A percentile compares a stretch with the other conserved stretches of the same genome.
phyloP scores from a whole-genome alignment of 169 alveolate species.

The Eimeria falciformis region DNA sequence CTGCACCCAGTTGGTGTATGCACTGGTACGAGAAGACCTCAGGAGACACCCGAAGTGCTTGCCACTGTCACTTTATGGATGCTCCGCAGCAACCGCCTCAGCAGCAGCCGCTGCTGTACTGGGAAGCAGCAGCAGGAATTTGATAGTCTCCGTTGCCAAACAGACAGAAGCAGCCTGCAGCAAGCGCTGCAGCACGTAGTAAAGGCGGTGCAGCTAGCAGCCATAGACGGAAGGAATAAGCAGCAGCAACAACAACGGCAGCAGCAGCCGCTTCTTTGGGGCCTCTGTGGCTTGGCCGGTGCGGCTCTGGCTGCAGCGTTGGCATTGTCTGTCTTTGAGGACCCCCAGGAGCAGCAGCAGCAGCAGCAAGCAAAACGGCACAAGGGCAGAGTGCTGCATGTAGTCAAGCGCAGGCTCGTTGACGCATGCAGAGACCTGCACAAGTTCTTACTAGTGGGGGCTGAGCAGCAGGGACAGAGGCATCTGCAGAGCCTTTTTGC shows the following conservation, averaged over 20 bases:
- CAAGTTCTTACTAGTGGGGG: not conserved
- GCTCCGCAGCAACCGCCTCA: not conserved
- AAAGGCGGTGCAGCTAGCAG: slow-evolving; percentile 38
- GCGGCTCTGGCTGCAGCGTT: slow-evolving; percentile 52
- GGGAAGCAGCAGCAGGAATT: slow-evolving; percentile 30
- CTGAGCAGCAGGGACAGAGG: not conserved
- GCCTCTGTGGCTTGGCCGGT: slow-evolving; percentile 1
- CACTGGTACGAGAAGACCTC: not conserved
- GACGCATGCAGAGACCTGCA: slow-evolving; percentile 19
- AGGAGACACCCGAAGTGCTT: slow-evolving; percentile 49
- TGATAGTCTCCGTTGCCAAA: not conserved
- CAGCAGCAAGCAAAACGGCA: slow-evolving; percentile 57
- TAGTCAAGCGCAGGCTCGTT: slow-evolving; percentile 11
- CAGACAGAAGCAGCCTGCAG: slow-evolving; percentile 39
- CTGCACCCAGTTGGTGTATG: slow-evolving; percentile 1
- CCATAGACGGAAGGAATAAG: not conserved
- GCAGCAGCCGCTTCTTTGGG: slow-evolving; percentile 36
- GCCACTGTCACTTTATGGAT: slow-evolving; percentile 27
- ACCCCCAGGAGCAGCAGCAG: slow-evolving; percentile 51
- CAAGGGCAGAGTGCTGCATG: not conserved
- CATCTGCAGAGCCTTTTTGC: slow-evolving; percentile 35
- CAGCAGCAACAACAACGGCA: slow-evolving; percentile 31
- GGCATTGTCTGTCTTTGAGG: slow-evolving; percentile 34
- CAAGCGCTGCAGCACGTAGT: slow-evolving; percentile 62
- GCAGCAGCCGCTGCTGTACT: slow-evolving; percentile 39